Base-by-base conservation (phyloP, 1,139 yeast genomes). In the Taphrina wiesneri region DNA sequence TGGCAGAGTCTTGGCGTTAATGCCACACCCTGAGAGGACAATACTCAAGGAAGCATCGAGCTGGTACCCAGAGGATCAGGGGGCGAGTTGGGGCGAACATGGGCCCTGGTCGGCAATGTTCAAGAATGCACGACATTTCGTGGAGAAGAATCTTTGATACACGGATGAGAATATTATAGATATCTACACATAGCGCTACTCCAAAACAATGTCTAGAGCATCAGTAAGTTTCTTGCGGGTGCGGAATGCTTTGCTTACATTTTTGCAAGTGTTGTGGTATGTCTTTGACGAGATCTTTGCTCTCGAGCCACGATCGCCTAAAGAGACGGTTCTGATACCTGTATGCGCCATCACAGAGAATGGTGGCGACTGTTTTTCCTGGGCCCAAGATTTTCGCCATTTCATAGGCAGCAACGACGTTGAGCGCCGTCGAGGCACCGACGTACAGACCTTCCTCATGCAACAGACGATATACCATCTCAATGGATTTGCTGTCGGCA, bases 1-100 rank as follows among this genome's bases (percentile, higher is more conserved):
- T 74, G 99, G 99, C 71, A 86, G 99, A 77, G 97, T 95, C 3
- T 81, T 95, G 74, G 98, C 98, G 2, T 85, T 95, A 91, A 95
- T 95, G 99, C 99, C 99, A 57, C 99, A 95, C 76, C 99, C 99
- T 28, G 99, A 95, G 79, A 90, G 99, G 80, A 95, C 90, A 59
- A 83, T 87, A 68, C 84, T 97, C 79, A 80, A 86, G 75, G 96
- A 90, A 77, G 81, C 96, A 69, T 92, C 92, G 79, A 90, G 97
- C 7, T 93, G 91, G 86, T 90, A 90, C 75, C 97, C 98, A 61
- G 77, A 77, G 46, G 86, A 83, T 66, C 87, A 87, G 74, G 85
- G 85, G 59, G 78, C 76, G 52, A 80, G 80, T 63, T 85, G 91
- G 88, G 87, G 86, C 51, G 83, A 81, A 19, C 85, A 87, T 73